A percentile compares a stretch with the other conserved stretches of the same genome.
Evolutionary conservation across 768 basidiomycete species (phyloP).

Genomic region (Gyrodon lividus): DNA sequence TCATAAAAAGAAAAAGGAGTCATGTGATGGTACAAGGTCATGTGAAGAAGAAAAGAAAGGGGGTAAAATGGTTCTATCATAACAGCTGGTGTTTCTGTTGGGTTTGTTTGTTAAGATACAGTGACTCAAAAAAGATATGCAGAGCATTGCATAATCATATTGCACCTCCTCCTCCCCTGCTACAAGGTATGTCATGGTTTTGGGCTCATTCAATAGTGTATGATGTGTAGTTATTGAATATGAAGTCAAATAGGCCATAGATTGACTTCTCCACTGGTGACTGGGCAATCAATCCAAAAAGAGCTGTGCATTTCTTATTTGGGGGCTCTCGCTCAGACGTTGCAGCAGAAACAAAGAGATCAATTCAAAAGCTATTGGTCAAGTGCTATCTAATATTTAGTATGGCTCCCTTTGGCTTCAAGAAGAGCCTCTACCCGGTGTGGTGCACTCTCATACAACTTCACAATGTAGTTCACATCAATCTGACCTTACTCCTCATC

Average conservation of each 20-base stretch:
- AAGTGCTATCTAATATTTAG: constrained; percentile 25
- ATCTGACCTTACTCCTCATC: constrained; percentile 20
- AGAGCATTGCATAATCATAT: not conserved
- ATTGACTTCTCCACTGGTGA: not conserved
- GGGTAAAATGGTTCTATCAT: too few species aligned
- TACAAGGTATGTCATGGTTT: not conserved
- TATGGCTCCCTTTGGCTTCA: constrained; percentile 20
- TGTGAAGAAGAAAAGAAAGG: too few species aligned
- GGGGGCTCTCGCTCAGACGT: not conserved
- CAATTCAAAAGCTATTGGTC: not conserved
- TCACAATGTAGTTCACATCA: not conserved
- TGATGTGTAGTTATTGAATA: not conserved
- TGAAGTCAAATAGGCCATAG: not conserved
- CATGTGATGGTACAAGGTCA: too few species aligned
- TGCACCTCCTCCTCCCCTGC: not conserved
- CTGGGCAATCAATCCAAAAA: not conserved
- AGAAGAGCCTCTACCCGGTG: constrained; percentile 17
- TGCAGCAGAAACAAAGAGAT: not conserved
- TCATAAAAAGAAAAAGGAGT: too few species aligned
- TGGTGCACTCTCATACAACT: constrained; percentile 2
- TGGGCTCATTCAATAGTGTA: not conserved
- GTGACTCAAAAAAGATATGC: not conserved
- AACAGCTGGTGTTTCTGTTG: too few species aligned
- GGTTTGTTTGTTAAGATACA: too few species aligned
- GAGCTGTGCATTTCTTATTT: constrained; percentile 2